phyloP scores from a whole-genome alignment of 306 rosid genomes.

The Trifolium subterraneum region DNA sequence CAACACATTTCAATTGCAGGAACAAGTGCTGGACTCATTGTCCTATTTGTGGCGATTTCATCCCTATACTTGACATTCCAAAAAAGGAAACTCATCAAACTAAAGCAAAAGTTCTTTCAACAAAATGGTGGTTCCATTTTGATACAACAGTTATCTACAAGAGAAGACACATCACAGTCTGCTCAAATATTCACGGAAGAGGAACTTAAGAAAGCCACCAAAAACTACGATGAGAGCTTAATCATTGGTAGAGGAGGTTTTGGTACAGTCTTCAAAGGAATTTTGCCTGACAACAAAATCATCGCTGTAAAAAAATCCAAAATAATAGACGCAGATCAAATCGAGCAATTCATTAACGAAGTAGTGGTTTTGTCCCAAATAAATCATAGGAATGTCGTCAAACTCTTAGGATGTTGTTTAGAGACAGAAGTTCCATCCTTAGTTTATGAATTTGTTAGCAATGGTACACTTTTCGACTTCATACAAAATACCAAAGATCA shows the following conservation, averaged over 20 bases:
- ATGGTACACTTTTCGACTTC: neutral
- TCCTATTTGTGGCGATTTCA: neutral
- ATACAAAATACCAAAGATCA: neutral
- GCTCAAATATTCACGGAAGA: neutral
- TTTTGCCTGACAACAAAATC: neutral
- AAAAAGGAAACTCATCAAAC: neutral
- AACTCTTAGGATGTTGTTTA: neutral
- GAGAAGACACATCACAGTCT: neutral
- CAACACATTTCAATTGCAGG: slow-evolving; percentile 35
- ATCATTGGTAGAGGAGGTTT: neutral
- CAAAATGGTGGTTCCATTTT: neutral
- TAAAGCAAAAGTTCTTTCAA: neutral
- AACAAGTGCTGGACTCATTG: neutral
- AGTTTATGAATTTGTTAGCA: neutral
- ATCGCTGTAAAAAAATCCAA: neutral
- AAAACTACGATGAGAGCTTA: neutral
- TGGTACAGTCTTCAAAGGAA: neutral
- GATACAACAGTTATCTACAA: neutral
- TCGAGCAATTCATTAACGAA: neutral
- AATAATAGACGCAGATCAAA: neutral
- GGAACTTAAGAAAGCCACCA: neutral
- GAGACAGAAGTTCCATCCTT: neutral
- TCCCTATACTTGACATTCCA: neutral
- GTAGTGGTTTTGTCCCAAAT: neutral
- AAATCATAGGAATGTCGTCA: neutral